Evolutionary conservation across 2,329 filamentous ascomycete species (phyloP).

Genomic region (Aspergillus sp.): DNA sequence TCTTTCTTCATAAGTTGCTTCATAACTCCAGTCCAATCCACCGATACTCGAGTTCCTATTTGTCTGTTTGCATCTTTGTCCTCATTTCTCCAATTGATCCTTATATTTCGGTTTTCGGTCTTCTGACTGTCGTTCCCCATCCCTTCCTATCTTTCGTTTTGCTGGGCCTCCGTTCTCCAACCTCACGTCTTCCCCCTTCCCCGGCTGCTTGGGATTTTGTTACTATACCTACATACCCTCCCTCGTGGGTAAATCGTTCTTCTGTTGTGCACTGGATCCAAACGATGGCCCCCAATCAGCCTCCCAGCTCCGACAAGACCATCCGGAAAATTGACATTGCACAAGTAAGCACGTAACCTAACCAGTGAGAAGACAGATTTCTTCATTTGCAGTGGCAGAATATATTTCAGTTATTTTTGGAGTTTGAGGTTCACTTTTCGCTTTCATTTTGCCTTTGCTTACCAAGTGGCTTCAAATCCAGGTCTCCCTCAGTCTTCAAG

Average conservation of each 20-base stretch:
- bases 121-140: slow-evolving; percentile 7
- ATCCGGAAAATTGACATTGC: slow-evolving; percentile 38
- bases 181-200: background rate
- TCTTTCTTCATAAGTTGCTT: background rate
- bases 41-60: background rate
- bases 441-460: background rate
- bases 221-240: slow-evolving; percentile 9
- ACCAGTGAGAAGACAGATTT: too few species aligned
- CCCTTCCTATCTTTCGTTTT: slow-evolving; percentile 4
- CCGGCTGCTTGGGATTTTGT: slow-evolving; percentile 5
- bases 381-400: too few species aligned
- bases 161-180: background rate
- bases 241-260: slow-evolving; percentile 7
- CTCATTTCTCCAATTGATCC: slow-evolving; percentile 9
- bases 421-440: background rate
- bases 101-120: slow-evolving; percentile 4
- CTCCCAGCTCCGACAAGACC: slow-evolving; percentile 30
- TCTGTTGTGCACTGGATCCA: slow-evolving; percentile 8
- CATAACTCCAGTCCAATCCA: background rate
- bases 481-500: slow-evolving; percentile 90
- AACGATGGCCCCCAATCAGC: slow-evolving; percentile 27
- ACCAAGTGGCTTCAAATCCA: slow-evolving; percentile 36
- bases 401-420: background rate
- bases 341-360: slow-evolving; percentile 24
- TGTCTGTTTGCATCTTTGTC: background rate